Evolutionary conservation across 805 yeast genomes (phyloP).

Genomic region (Wickerhamiella nectarea): DNA sequence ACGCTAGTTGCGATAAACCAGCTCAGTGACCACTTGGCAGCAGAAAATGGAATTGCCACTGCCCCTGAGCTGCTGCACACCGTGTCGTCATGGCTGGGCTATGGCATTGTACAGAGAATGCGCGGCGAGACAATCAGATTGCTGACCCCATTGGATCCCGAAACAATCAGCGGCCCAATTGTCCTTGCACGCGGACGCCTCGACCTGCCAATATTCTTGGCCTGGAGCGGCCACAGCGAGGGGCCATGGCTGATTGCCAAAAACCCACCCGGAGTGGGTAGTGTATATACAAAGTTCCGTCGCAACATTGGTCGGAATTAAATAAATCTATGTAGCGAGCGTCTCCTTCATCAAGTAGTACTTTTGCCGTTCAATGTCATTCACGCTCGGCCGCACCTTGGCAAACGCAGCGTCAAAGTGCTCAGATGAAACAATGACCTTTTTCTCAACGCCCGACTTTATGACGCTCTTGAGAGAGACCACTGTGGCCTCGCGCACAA

Average conservation of each 20-base stretch:
- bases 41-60: background rate
- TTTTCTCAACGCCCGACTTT: conserved; percentile 13
- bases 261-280: conserved; percentile 28
- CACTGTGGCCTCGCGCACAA: conserved; percentile 90
- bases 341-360: conserved; percentile 62
- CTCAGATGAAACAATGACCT: conserved; percentile 40
- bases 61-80: conserved; percentile 9
- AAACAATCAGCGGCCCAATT: conserved; percentile 21
- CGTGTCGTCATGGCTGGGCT: conserved; percentile 31
- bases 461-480: conserved; percentile 49
- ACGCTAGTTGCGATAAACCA: conserved; percentile 24
- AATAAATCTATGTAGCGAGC: conserved; percentile 31
- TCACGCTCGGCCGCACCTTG: conserved; percentile 78
- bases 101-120: conserved; percentile 57
- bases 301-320: conserved; percentile 33
- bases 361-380: conserved; percentile 65
- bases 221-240: conserved; percentile 27
- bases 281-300: conserved; percentile 45
- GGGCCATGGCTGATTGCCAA: conserved; percentile 34
- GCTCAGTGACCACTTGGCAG: background rate
- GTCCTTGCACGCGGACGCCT: conserved; percentile 49
- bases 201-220: conserved; percentile 48
- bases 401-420: conserved; percentile 64
- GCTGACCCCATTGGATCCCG: conserved; percentile 34
- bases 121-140: conserved; percentile 37